phyloP scores from a whole-genome alignment of 345 rosid genomes.

The Capsella bursapastoris region DNA sequence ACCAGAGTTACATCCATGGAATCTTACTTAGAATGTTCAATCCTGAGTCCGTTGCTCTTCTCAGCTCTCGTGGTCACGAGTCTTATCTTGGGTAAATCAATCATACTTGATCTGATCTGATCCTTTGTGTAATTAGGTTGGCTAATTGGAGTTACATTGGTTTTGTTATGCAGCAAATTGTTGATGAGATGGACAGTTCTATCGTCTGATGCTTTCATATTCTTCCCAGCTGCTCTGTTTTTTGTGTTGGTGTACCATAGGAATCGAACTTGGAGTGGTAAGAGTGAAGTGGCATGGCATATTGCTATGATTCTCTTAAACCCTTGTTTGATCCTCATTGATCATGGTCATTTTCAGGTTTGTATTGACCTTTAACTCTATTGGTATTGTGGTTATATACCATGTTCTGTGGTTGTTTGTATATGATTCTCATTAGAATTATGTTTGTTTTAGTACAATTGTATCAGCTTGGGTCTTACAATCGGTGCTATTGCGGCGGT shows the following conservation, averaged over 20 bases:
- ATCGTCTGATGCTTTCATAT: slow-evolving; percentile 75
- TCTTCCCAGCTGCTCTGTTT: slow-evolving; percentile 78
- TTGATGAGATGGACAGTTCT: slow-evolving; percentile 95
- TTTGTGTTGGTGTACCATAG: slow-evolving; percentile 60
- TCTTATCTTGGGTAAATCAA: slow-evolving; percentile 68
- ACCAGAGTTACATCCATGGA: slow-evolving; percentile 89
- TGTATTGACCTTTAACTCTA: slow-evolving; percentile 3
- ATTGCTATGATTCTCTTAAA: slow-evolving; percentile 67
- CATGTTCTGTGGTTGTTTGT: slow-evolving; percentile 9
- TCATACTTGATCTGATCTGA: slow-evolving; percentile 20
- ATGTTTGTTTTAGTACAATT: slow-evolving; percentile 70
- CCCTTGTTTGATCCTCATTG: slow-evolving; percentile 86
- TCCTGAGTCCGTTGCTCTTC: slow-evolving; percentile 70
- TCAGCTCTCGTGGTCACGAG: slow-evolving; percentile 76
- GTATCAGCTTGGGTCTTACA: slow-evolving; percentile 92
- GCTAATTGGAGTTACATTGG: slow-evolving; percentile 16
- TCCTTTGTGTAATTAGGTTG: slow-evolving; percentile 1
- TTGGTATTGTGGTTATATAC: neutral
- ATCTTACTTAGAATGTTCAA: slow-evolving; percentile 62
- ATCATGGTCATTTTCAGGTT: slow-evolving; percentile 99
- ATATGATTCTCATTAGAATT: slow-evolving; percentile 30
- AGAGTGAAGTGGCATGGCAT: slow-evolving; percentile 72
- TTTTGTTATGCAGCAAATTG: slow-evolving; percentile 64
- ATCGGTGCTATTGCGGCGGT: slow-evolving; percentile 82
- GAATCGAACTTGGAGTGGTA: slow-evolving; percentile 25